Evolutionary conservation across 2,329 filamentous ascomycete species (phyloP).

Genomic region (Pseudovirgaria hyperparasitica): DNA sequence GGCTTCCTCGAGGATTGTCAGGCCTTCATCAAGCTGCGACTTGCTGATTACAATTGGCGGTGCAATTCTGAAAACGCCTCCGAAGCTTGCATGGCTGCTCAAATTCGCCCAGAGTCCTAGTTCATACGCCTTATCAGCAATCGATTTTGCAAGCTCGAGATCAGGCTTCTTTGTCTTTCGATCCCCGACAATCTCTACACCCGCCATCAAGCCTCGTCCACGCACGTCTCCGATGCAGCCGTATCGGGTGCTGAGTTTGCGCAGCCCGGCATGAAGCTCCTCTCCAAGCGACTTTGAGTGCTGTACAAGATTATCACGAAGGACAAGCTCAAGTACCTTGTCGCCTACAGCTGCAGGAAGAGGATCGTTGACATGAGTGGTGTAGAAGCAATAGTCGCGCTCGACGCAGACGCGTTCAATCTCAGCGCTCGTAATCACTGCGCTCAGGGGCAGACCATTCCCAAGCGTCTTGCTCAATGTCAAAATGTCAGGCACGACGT

Average conservation of each 20-base stretch:
- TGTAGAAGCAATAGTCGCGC: conserved; percentile 43
- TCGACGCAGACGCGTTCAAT: conserved; percentile 39
- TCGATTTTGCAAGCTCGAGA: conserved; percentile 32
- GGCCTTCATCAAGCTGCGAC: conserved; percentile 30
- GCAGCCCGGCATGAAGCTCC: conserved; percentile 36
- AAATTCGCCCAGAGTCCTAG: conserved; percentile 46
- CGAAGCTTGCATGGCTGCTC: conserved; percentile 39
- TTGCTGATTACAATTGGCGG: conserved; percentile 45
- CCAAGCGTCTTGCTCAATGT: conserved; percentile 49
- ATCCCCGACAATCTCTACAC: conserved; percentile 45
- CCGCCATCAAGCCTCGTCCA: conserved; percentile 45
- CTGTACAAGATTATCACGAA: conserved; percentile 40
- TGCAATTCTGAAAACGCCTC: conserved; percentile 45
- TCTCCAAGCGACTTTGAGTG: conserved; percentile 32
- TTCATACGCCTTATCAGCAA: conserved; percentile 37
- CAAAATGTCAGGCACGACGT: conserved; percentile 39
- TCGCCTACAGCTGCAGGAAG: conserved; percentile 46
- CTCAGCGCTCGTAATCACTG: conserved; percentile 42
- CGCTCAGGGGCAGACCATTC: conserved; percentile 45
- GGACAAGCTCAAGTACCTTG: conserved; percentile 50
- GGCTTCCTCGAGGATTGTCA: conserved; percentile 45
- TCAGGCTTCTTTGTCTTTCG: conserved; percentile 35
- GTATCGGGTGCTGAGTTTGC: conserved; percentile 36
- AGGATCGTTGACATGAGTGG: conserved; percentile 51
- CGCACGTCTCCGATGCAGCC: conserved; percentile 50